These are phyloP conservation scores for Mycena crocata DNA, from an alignment of 768 basidiomycete species.

Conservation along the genomic window DNA sequence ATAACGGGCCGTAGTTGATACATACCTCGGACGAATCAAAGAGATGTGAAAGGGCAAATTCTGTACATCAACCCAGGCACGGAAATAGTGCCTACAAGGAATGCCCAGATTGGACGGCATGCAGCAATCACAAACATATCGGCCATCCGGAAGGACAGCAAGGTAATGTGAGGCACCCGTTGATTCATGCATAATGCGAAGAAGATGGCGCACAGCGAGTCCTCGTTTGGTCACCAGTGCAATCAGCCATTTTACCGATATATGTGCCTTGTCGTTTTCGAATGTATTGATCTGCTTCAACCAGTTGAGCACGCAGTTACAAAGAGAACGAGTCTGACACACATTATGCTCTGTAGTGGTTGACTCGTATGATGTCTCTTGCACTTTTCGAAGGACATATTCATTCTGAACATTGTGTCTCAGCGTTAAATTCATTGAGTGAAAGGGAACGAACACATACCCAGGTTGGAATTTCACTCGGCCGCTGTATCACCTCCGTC, in stretches of 20 bases:
- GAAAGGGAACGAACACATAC: not conserved
- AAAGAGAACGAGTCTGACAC: too few relatives aligned
- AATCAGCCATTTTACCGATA: conserved; percentile 13
- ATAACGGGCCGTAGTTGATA: too few relatives aligned
- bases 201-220: conserved; percentile 3
- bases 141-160: conserved; percentile 3
- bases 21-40: not conserved
- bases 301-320: not conserved
- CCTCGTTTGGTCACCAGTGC: not conserved
- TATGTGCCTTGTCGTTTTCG: conserved; percentile 6
- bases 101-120: conserved; percentile 16
- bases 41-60: conserved; percentile 2
- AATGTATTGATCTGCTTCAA: conserved; percentile 12
- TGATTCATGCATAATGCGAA: conserved; percentile 5
- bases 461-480: conserved; percentile 5
- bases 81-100: conserved; percentile 14
- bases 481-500: not conserved
- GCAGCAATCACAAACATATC: conserved; percentile 20
- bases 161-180: not conserved
- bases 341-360: too few relatives aligned
- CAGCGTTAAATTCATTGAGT: not conserved
- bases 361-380: too few relatives aligned
- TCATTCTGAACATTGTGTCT: not conserved
- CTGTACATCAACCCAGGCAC: not conserved
- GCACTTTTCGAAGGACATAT: not conserved